Evolutionary conservation across 1,284 basidiomycete genomes (phyloP), one percentile per base, ranked within the genome.

Genomic region (Moniliella sp.): DNA sequence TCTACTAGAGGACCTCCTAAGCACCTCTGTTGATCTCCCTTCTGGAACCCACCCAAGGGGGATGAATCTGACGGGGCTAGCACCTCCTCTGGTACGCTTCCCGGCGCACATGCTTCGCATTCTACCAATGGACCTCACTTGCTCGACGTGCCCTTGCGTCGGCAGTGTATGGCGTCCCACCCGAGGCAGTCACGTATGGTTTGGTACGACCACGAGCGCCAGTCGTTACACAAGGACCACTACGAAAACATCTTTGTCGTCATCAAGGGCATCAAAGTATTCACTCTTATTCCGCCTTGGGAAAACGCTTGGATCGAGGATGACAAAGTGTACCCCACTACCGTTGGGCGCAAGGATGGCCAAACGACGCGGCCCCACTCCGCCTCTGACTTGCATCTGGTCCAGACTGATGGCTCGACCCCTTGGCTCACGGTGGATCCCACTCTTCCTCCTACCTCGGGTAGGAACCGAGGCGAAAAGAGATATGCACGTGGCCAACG

Each of bases 201-300:
- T 52, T 30, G 51, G 51, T 13, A 45, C 42, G 2, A 37, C 36
- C 30, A 39, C 8, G 43, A 41, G 13, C 31, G 33, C 12, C 46
- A 39, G 18, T 32, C 29, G 10, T 39, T 36, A 35, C 42, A 43
- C 31, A 37, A 43, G 8, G 51, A 55, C 30, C 44, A 48, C 30
- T 55, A 52, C 39, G 51, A 55, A 37, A 55, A 55, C 26, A 43
- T 55, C 15, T 55, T 55, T 36, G 39, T 39, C 1, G 48, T 48
- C 12, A 31, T 55, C 1, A 40, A 45, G 17, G 50, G 50, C 12
- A 37, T 27, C 17, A 52, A 55, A 35, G 40, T 38, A n/a, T 54
- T 54, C 30, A 52, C 47, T n/a, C 33, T 54, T 2, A 46, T 31
- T 19, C 46, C 51, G 7, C 51, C 51, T 1, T 30, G 28, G 4